Evolutionary conservation across 805 yeast species (phyloP).

Genomic region (Candida maesae): DNA sequence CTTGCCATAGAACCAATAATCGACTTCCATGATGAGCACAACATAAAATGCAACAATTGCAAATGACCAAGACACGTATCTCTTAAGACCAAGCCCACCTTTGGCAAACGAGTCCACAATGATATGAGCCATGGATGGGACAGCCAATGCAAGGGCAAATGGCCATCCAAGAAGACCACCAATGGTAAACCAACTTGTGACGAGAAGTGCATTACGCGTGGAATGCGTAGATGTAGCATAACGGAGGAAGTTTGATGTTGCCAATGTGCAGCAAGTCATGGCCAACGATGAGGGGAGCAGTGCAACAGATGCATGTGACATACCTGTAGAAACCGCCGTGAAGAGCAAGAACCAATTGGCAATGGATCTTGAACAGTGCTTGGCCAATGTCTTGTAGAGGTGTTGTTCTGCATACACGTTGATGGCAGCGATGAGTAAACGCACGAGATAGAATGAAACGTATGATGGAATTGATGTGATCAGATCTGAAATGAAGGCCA

Average conservation of each 20-base stretch:
- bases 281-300: constrained; percentile 81
- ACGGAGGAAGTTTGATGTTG: constrained; percentile 37
- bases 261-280: constrained; percentile 46
- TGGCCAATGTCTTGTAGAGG: constrained; percentile 41
- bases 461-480: constrained; percentile 18
- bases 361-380: constrained; percentile 13
- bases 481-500: constrained; percentile 9
- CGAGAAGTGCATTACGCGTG: constrained; percentile 24
- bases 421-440: constrained; percentile 40
- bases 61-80: constrained; percentile 25
- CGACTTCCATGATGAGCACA: constrained; percentile 39
- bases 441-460: constrained; percentile 47
- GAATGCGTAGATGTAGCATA: constrained; percentile 21
- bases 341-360: constrained; percentile 64
- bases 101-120: constrained; percentile 10
- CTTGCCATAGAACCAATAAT: constrained; percentile 58
- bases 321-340: constrained; percentile 66
- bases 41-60: constrained; percentile 24
- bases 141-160: constrained; percentile 60
- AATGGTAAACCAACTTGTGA: constrained; percentile 44
- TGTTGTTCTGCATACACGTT: constrained; percentile 50
- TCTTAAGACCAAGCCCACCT: constrained; percentile 1
- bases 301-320: constrained; percentile 87
- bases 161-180: constrained; percentile 94
- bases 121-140: constrained; percentile 39